Percentiles rank a stretch among this genome's conserved stretches.
Evolutionary conservation across 2,329 filamentous ascomycete genomes (phyloP).

Genomic region (Exophiala bonariae): DNA sequence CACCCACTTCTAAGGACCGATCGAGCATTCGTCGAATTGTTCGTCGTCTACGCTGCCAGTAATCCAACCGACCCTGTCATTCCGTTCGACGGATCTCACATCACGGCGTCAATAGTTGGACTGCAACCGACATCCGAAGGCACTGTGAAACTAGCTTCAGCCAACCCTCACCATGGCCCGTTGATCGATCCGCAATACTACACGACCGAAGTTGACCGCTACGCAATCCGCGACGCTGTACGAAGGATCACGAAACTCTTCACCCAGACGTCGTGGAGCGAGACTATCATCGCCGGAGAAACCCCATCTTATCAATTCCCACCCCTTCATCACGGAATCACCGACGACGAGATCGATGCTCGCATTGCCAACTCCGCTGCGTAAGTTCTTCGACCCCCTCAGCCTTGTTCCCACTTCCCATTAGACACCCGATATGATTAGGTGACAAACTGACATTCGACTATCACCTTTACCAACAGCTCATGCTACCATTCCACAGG

Average conservation of each 20-base stretch:
- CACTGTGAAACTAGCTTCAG: slow-evolving; percentile 15
- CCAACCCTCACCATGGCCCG: slow-evolving; percentile 9
- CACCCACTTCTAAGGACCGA: slow-evolving; percentile 4
- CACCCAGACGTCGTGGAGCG: not conserved
- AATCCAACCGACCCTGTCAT: slow-evolving; percentile 18
- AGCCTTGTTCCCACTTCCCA: no score
- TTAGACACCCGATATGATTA: no score
- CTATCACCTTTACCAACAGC: slow-evolving; percentile 36
- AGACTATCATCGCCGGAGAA: slow-evolving; percentile 25
- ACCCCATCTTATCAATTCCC: slow-evolving; percentile 14
- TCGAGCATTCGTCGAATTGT: slow-evolving; percentile 20
- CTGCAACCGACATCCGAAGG: slow-evolving; percentile 28
- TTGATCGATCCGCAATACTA: slow-evolving; percentile 35
- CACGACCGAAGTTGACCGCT: slow-evolving; percentile 15
- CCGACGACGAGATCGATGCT: slow-evolving; percentile 27
- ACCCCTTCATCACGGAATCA: slow-evolving; percentile 7
- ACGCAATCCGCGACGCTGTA: slow-evolving; percentile 24
- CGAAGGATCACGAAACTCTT: slow-evolving; percentile 20
- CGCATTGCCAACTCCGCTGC: slow-evolving; percentile 29
- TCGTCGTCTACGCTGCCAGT: slow-evolving; percentile 30
- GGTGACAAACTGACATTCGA: not conserved
- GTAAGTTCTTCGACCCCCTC: slow-evolving; percentile 17
- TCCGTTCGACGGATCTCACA: slow-evolving; percentile 30
- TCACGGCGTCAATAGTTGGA: slow-evolving; percentile 25
- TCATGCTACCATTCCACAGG: slow-evolving; percentile 35